Base-by-base conservation (phyloP, 306 rosid species). In the Pyrus communis region DNA sequence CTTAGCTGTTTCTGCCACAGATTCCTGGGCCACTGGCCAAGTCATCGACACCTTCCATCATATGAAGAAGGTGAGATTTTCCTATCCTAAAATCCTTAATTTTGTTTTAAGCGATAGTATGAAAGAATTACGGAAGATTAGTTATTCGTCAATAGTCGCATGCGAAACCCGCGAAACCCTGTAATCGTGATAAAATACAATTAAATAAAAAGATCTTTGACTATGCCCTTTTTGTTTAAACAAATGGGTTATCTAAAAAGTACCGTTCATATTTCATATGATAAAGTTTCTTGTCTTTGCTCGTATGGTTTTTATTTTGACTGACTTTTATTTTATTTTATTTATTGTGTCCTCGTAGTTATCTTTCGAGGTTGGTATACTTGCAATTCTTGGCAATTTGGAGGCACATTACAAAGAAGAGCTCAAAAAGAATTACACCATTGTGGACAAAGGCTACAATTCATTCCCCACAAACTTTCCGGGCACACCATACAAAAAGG, bases 321-420 rank as follows among this genome's bases (percentile, higher is more conserved):
- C 51, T 31, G 72, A 19, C 57, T 38, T 54, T 8, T 35, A 60
- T 49, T 35, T n/a, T 54, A 46, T 43, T 52, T n/a, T 54, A 46
- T 43, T 52, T 70, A 3, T 30, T 5, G 52, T n/a, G 25, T 82
- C 72, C 54, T 82, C 85, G 83, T 86, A 90, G 96, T 82, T 81
- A 62, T 92, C 97, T 68, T 95, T 95, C 52, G 92, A 92, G 74
- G 98, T 95, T 38, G 97, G 98, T 1, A 84, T 85, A 68, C 85
- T 90, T 25, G 80, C 88, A 61, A 84, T 70, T 57, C 92, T 92
- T 66, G 97, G 96, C 3, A 76, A 85, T 28, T 74, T 92, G 85
- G 92, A 92, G 72, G 75, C 81, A 0, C 52, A 40, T 14, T 74
- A 83, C 82, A 90, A 77, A 79, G 91, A 90, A 7, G 93, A 90